Percentiles rank a stretch among this genome's conserved stretches.
Evolutionary conservation across 2,329 filamentous ascomycete species (phyloP).

Genomic region (Paecilomyces dactylethromorphus): DNA sequence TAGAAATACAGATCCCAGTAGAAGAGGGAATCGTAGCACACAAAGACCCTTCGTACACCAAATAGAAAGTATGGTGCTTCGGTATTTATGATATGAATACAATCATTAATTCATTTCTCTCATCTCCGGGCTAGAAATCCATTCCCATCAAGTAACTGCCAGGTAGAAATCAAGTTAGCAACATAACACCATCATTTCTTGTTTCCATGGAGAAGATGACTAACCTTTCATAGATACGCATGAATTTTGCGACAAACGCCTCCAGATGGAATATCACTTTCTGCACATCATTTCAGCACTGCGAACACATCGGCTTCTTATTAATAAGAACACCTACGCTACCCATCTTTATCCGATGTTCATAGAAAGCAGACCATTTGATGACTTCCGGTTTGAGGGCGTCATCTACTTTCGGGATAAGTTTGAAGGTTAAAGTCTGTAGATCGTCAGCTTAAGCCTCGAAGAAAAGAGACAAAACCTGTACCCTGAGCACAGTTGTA

Average conservation of each 20-base stretch:
- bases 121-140: slow-evolving; percentile 48
- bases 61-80: neutral
- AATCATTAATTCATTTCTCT: neutral
- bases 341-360: slow-evolving; percentile 86
- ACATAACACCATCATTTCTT: slow-evolving; percentile 3
- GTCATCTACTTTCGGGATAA: slow-evolving; percentile 82
- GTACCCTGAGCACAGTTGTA: slow-evolving; percentile 79
- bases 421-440: slow-evolving; percentile 80
- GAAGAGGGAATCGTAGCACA: neutral
- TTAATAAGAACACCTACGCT: slow-evolving; percentile 39
- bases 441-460: slow-evolving; percentile 2
- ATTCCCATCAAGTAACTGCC: slow-evolving; percentile 61
- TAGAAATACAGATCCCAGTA: neutral
- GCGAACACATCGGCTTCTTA: slow-evolving; percentile 1
- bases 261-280: slow-evolving; percentile 98
- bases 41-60: neutral
- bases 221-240: slow-evolving; percentile 90
- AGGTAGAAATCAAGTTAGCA: slow-evolving; percentile 36
- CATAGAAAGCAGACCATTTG: slow-evolving; percentile 94
- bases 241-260: slow-evolving; percentile 97
- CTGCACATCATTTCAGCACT: slow-evolving; percentile 15
- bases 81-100: neutral
- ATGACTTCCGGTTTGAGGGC: slow-evolving; percentile 85
- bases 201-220: slow-evolving; percentile 13
- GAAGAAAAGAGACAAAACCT: neutral